These are phyloP conservation scores for Porpolomopsis calyptriformis DNA, from an alignment of 768 basidiomycete genomes.

Conservation along the genomic window DNA sequence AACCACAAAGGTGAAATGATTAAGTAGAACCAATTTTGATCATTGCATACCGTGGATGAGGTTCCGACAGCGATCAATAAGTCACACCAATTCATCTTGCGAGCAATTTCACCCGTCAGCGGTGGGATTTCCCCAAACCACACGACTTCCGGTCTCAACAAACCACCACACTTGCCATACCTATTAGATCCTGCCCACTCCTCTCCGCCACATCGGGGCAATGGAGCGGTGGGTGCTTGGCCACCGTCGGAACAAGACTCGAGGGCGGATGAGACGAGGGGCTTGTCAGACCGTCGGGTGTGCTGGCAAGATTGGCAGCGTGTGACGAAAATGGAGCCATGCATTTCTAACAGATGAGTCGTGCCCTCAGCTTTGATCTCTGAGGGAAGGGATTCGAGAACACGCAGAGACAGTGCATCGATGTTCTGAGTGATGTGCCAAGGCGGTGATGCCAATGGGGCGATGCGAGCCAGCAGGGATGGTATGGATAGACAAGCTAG, in stretches of 20 bases:
- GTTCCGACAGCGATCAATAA: conserved; percentile 30
- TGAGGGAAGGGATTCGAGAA: conserved; percentile 17
- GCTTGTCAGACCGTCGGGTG: conserved; percentile 10
- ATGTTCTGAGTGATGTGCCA: conserved; percentile 32
- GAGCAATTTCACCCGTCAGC: conserved; percentile 19
- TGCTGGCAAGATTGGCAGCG: conserved; percentile 25
- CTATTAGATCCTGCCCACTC: too few relatives aligned
- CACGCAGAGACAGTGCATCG: conserved; percentile 27
- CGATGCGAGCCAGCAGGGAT: conserved; percentile 14
- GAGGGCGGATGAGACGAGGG: conserved; percentile 20
- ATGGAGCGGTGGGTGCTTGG: conserved; percentile 4
- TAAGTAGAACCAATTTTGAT: too few relatives aligned
- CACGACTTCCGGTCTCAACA: conserved; percentile 28
- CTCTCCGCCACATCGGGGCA: conserved; percentile 12
- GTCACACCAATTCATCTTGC: conserved; percentile 20
- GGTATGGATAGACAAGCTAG: conserved; percentile 27
- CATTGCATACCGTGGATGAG: conserved; percentile 19
- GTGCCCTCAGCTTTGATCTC: conserved; percentile 3
- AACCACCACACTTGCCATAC: conserved; percentile 21
- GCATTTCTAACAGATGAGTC: conserved; percentile 30
- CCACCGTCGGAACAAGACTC: conserved; percentile 13
- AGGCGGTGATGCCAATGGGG: conserved; percentile 15
- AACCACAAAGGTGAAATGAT: neutral
- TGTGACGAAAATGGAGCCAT: conserved; percentile 31
- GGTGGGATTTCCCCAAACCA: conserved; percentile 31